A percentile compares a stretch with the other conserved stretches of the same genome.
Evolutionary conservation across 192 early-diverging fungal genomes (phyloP).

Genomic region (Umbelopsis ramanniana): DNA sequence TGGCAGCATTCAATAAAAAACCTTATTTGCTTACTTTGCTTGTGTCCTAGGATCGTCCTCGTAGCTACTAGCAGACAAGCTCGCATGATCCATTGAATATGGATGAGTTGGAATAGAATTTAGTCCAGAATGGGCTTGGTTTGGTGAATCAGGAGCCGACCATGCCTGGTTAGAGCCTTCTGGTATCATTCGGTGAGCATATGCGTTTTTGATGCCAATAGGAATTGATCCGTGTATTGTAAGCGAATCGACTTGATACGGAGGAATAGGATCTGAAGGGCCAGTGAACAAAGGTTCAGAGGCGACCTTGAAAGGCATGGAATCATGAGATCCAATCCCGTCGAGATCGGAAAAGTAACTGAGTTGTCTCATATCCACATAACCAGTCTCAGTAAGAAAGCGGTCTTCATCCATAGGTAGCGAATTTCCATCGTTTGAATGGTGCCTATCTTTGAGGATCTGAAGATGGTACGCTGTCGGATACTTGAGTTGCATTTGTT

Average conservation of each 20-base stretch:
- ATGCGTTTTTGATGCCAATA: not conserved
- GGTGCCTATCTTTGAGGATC: not conserved
- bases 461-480: not conserved
- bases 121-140: not conserved
- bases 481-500: conserved; percentile 12
- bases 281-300: not conserved
- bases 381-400: not conserved
- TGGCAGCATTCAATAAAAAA: no score
- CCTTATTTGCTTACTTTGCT: not conserved
- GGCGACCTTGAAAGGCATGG: not conserved
- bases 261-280: not conserved
- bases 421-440: not conserved
- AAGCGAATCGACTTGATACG: not conserved
- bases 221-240: not conserved
- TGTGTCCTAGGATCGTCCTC: conserved; percentile 12
- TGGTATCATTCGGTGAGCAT: not conserved
- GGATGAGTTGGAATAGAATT: not conserved
- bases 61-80: not conserved
- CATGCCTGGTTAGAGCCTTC: not conserved
- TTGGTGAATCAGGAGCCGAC: not conserved
- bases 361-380: conserved; percentile 16
- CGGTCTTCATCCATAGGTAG: not conserved
- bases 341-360: conserved; percentile 2
- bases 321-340: not conserved
- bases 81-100: conserved; percentile 10